These are phyloP conservation scores for Neonothopanus nambi DNA, from an alignment of 1,284 basidiomycete genomes.

Conservation along the genomic window DNA sequence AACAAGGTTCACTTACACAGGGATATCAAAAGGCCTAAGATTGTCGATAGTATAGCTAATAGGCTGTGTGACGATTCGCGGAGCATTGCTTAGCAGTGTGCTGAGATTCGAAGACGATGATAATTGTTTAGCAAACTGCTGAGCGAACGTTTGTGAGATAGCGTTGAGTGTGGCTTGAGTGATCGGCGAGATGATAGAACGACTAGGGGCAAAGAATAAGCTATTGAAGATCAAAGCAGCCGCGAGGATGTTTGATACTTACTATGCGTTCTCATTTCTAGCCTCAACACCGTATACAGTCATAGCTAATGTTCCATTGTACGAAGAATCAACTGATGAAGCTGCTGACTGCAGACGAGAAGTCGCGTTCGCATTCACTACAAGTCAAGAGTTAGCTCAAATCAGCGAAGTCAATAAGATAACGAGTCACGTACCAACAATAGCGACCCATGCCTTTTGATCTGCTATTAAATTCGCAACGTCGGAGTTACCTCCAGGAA, in stretches of 20 bases:
- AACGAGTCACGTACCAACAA: slow-evolving; percentile 17
- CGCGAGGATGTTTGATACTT: too few relatives aligned
- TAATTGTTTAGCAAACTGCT: slow-evolving; percentile 36
- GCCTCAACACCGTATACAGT: slow-evolving; percentile 33
- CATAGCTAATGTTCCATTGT: slow-evolving; percentile 37
- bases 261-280: slow-evolving; percentile 52
- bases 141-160: slow-evolving; percentile 34
- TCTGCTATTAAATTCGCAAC: slow-evolving; percentile 18
- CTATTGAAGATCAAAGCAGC: not conserved
- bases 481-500: slow-evolving; percentile 35
- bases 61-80: slow-evolving; percentile 54
- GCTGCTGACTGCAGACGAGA: slow-evolving; percentile 32
- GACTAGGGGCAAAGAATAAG: slow-evolving; percentile 24
- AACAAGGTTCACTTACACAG: slow-evolving; percentile 43
- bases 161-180: slow-evolving; percentile 27
- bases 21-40: slow-evolving; percentile 64
- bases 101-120: slow-evolving; percentile 22
- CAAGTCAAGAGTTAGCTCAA: not conserved
- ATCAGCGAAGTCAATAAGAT: not conserved
- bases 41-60: slow-evolving; percentile 56
- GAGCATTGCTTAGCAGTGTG: slow-evolving; percentile 53
- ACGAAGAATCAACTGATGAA: slow-evolving; percentile 28
- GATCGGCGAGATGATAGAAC: slow-evolving; percentile 33
- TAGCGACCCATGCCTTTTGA: slow-evolving; percentile 23
- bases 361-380: slow-evolving; percentile 22